Evolutionary conservation across 2,329 filamentous ascomycete genomes (phyloP), one percentile per base, ranked within the genome.

Genomic region (Claviceps cyperi): DNA sequence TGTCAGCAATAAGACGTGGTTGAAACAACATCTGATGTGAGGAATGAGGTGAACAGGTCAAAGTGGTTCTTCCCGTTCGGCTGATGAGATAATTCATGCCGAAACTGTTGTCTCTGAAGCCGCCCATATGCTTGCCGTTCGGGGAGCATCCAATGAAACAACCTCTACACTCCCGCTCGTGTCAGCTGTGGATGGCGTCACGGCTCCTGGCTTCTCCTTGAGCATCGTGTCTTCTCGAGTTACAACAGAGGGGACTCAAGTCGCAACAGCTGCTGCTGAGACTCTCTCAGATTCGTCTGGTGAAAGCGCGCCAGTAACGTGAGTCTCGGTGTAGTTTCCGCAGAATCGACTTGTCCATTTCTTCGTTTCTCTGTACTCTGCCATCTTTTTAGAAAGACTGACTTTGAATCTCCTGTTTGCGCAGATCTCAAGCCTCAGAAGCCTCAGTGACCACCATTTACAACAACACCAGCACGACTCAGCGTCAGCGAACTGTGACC

Each of bases 381-480:
- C 4, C 9, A 32, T 32, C 4, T 1, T 4, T 11, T 4, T 32
- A 32, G 1, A 32, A 28, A 28, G 21, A 14, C 41, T 48, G 15
- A 51, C 19, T n/a, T 40, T 28, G 22, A 15, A 7, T 6, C 19
- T 19, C 24, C 51, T 58, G 43, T 32, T 14, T 22, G 21, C 21
- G 9, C 15, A 67, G 65, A 39, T 68, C 65, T 7, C 58, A 62
- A 46, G 66, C 65, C 19, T 56, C 58, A 21, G 51, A 62, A 46
- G 66, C 65, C n/a, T 56, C 58, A 19, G 51, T 62, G 41, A 59
- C 59, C 21, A 66, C 65, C 41, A 57, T 66, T 48, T 68, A 66
- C 54, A 62, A 57, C 47, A 36, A 38, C 39, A n/a, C 24, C 22
- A 47, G 40, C 46, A 47, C 36, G 19, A 5, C 40, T 32, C 28